Conservation (phyloP, 306 rosid genomes). For the Ziziphus jujuba region DNA sequence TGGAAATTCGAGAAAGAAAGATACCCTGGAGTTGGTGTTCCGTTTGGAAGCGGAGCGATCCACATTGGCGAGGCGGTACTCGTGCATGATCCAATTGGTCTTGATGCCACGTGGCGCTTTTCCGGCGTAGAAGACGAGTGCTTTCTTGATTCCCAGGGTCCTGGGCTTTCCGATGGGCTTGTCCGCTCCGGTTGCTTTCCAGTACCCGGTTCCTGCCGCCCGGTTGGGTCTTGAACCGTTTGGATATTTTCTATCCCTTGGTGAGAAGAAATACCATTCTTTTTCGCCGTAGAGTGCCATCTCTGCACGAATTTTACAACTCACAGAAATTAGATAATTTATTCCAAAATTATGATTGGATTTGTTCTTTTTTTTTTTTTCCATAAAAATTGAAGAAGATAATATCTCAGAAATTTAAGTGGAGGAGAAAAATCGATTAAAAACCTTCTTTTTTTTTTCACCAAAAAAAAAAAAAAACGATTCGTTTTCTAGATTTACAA, state of each 20-base stretch:
- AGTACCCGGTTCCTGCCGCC: conserved; percentile 83
- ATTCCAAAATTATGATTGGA: background rate
- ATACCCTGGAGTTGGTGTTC: conserved; percentile 65
- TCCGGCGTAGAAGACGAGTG: conserved; percentile 84
- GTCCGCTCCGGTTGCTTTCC: conserved; percentile 98
- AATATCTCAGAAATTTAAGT: too few relatives aligned
- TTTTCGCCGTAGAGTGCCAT: conserved; percentile 75
- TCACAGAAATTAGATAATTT: background rate
- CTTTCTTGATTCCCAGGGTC: conserved; percentile 82
- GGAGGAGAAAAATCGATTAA: too few relatives aligned
- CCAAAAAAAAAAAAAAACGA: too few relatives aligned
- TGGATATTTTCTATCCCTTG: conserved; percentile 87
- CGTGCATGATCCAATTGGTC: conserved; percentile 99
- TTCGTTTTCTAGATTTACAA: too few relatives aligned
- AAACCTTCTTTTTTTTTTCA: too few relatives aligned
- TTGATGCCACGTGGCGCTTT: conserved; percentile 87
- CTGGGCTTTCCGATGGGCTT: conserved; percentile 89
- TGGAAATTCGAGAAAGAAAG: background rate
- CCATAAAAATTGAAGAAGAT: background rate
- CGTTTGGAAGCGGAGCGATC: conserved; percentile 78
- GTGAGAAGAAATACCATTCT: conserved; percentile 97
- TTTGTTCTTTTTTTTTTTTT: background rate
- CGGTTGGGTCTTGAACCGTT: conserved; percentile 96
- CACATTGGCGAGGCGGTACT: conserved; percentile 93
- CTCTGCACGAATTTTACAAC: conserved; percentile 32